Base-by-base conservation (phyloP, 371 early-diverging fungal genomes). In the Mortierella sp. region DNA sequence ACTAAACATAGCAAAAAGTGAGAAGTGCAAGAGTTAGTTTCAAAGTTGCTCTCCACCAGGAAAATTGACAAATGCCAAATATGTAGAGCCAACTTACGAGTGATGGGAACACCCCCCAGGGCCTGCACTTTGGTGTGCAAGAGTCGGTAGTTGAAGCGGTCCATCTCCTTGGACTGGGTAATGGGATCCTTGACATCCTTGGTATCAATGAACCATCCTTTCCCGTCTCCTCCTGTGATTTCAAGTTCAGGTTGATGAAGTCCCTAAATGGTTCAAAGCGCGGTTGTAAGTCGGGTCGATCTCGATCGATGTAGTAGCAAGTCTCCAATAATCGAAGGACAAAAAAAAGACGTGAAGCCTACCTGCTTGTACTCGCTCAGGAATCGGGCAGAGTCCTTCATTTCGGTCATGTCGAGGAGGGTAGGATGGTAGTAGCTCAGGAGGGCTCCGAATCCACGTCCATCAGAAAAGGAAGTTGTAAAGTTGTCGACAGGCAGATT, bases 381-480 rank as follows among this genome's bases (percentile, higher is more conserved):
- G 44, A 71, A 85, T 61, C 45, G 70, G 22, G 73, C 79, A 24
- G 82, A 85, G 52, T 82, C 69, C 72, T 85, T 79, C 77, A 84
- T 85, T 16, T 73, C 77, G 24, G 39, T 52, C 85, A 77, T 80
- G 65, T 79, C 74, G 19, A 86, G 76, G 11, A 86, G 66, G 2
- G 74, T 70, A 14, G 86, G 86, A 52, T 86, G 86, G 43, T 86
- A 86, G 65, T 86, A 85, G 26, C 80, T 79, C 29, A 86, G 68
- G 19, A 86, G 68, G 19, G 80, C 80, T 9, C 85, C 85, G 39
- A 86, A 84, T 24, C 74, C 85, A 50, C 86, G 74, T 3, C 81
- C 86, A 45, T 86, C 86, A 4, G 85, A 72, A 70, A 86, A 86
- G 1, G 85, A 85, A 4, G 79, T 85, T 6, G 86, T 86, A 41